Base-by-base conservation (phyloP, 2,329 filamentous ascomycete genomes). In the Eutypa lata region DNA sequence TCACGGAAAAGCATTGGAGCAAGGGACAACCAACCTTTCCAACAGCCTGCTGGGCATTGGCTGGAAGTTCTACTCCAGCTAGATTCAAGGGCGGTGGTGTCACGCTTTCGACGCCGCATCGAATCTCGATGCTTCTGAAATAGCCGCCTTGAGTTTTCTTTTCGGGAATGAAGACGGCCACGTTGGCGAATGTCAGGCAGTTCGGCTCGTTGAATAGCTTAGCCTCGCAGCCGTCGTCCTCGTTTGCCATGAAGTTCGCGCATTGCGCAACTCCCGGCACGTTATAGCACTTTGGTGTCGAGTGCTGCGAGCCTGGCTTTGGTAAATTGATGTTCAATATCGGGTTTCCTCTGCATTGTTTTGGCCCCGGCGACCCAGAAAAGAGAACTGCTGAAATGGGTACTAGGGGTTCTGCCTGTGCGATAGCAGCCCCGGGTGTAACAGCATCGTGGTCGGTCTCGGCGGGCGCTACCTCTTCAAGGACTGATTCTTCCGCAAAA, bases 301-400 rank as follows among this genome's bases (percentile, higher is more conserved):
- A 57, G 16, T 64, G 61, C 49, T 49, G 55, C n/a, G 57, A 48
- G 22, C 58, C 59, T 33, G 63, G 59, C 48, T 63, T 64, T 2
- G 67, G 58, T 1, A 71, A 52, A 44, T 53, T 50, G 38, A 74
- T 54, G 2, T 52, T 52, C 21, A 66, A 52, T 11, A 71, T 55
- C 10, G 61, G 57, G 26, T 49, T 52, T 11, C 71, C 71, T 40
- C 71, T 69, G 48, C 71, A 73, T 38, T 61, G 51, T 37, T 69
- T 70, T 2, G 70, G 67, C 0, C 71, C 70, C 10, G 68, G 70
- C 14, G 66, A 56, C 14, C 67, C 64, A 28, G 65, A 66, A 61
- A 68, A 73, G 48, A 82, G 72, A 2, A 74, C 75, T 33, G 79
- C 70, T 0, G 72, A 74, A 59, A 80, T 79, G 28, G 75, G 73